These are phyloP conservation scores for Paraphoma chrysanthemicola DNA, from an alignment of 2,329 filamentous ascomycete species.

Conservation along the genomic window DNA sequence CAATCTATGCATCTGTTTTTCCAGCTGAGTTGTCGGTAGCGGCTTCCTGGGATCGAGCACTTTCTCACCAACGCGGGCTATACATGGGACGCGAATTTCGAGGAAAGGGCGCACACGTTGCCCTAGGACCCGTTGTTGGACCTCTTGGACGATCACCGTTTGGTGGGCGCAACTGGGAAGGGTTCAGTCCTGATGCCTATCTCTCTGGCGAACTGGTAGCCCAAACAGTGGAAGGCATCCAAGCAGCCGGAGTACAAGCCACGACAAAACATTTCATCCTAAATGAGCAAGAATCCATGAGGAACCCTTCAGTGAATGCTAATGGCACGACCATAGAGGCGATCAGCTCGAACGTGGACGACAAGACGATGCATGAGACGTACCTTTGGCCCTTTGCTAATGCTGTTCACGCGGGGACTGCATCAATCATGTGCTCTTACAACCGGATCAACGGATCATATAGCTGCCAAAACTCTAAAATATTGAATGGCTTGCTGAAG, in stretches of 20 bases:
- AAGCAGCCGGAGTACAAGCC: slow-evolving; percentile 51
- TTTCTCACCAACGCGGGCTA: slow-evolving; percentile 41
- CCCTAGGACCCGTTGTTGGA: slow-evolving; percentile 59
- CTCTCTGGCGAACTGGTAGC: slow-evolving; percentile 50
- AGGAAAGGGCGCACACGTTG: slow-evolving; percentile 49
- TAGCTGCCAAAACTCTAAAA: slow-evolving; percentile 45
- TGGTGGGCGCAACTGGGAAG: slow-evolving; percentile 55
- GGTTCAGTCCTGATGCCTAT: slow-evolving; percentile 50
- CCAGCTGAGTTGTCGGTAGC: slow-evolving; percentile 47
- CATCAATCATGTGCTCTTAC: slow-evolving; percentile 66
- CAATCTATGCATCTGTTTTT: slow-evolving; percentile 43
- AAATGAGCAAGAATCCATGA: slow-evolving; percentile 65
- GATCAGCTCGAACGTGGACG: slow-evolving; percentile 63
- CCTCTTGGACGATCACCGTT: slow-evolving; percentile 49
- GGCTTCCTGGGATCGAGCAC: slow-evolving; percentile 49
- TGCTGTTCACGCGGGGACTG: slow-evolving; percentile 63
- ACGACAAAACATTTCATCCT: slow-evolving; percentile 62
- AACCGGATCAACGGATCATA: slow-evolving; percentile 43
- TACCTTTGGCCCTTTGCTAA: slow-evolving; percentile 73
- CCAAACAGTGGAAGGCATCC: slow-evolving; percentile 47
- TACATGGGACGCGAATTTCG: slow-evolving; percentile 42
- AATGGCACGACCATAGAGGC: slow-evolving; percentile 59
- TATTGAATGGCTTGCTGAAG: slow-evolving; percentile 59
- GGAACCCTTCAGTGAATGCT: slow-evolving; percentile 26
- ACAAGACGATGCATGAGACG: slow-evolving; percentile 67